These are phyloP conservation scores for Talaromyces islandicus DNA, from an alignment of 2,329 filamentous ascomycete genomes.

Conservation along the genomic window DNA sequence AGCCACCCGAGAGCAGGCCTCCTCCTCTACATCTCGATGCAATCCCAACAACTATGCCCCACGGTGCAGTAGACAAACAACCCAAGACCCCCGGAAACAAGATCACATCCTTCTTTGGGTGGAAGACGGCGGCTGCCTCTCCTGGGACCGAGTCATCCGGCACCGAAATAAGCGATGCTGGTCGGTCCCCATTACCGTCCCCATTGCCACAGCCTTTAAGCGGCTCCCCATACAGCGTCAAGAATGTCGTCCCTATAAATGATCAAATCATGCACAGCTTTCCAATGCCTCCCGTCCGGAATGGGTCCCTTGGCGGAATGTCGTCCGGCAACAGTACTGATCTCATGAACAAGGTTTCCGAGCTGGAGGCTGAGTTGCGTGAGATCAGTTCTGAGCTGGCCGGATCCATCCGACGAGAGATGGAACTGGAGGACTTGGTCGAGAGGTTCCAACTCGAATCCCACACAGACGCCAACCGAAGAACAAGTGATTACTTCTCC, in stretches of 20 bases:
- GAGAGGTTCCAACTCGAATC: constrained; percentile 78
- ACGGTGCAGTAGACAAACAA: constrained; percentile 28
- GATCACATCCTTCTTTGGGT: constrained; percentile 62
- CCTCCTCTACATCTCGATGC: constrained; percentile 41
- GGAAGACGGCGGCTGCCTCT: constrained; percentile 51
- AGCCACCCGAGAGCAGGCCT: constrained; percentile 33
- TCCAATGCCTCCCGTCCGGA: constrained; percentile 33
- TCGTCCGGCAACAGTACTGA: constrained; percentile 31
- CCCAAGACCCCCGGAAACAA: constrained; percentile 51
- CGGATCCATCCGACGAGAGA: constrained; percentile 85
- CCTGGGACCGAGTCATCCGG: constrained; percentile 54
- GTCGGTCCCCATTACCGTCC: constrained; percentile 54
- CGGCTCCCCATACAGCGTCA: constrained; percentile 24
- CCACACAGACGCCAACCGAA: constrained; percentile 55
- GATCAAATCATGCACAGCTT: constrained; percentile 48
- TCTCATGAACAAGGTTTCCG: constrained; percentile 61
- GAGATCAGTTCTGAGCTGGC: constrained; percentile 91
- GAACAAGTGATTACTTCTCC: constrained; percentile 96
- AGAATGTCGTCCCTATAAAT: constrained; percentile 45
- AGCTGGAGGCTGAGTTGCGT: constrained; percentile 90
- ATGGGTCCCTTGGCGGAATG: constrained; percentile 33
- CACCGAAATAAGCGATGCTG: constrained; percentile 58
- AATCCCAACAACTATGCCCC: constrained; percentile 28
- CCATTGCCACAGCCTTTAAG: constrained; percentile 40
- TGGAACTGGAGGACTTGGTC: constrained; percentile 92